Evolutionary conservation across 148 eudicot species (phyloP).

Genomic region (Amaranthus palmeri): DNA sequence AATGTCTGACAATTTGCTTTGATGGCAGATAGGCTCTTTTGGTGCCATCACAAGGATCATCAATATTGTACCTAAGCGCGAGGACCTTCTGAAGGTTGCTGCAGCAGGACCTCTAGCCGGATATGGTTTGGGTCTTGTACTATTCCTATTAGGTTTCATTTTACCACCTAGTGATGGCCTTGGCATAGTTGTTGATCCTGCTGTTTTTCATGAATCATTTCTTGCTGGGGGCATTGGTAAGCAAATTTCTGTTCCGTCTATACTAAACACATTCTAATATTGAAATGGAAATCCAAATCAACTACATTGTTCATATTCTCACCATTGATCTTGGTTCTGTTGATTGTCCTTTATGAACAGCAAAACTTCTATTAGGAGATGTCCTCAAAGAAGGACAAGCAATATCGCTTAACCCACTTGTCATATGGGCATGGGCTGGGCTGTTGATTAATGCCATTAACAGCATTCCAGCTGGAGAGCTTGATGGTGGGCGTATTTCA

Average conservation of each 20-base stretch:
- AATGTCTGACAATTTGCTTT: slow-evolving; percentile 30
- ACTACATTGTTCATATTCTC: not conserved
- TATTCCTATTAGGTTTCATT: slow-evolving; percentile 73
- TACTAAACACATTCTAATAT: not conserved
- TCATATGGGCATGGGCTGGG: slow-evolving; percentile 99
- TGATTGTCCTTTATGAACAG: slow-evolving; percentile 32
- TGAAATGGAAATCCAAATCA: not conserved
- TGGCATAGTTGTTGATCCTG: slow-evolving; percentile 76
- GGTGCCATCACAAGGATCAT: slow-evolving; percentile 91
- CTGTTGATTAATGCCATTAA: slow-evolving; percentile 92
- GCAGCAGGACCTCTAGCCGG: slow-evolving; percentile 96
- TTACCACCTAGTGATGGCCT: slow-evolving; percentile 85
- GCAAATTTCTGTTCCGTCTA: slow-evolving; percentile 13
- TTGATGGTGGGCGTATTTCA: slow-evolving; percentile 93
- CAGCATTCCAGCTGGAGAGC: slow-evolving; percentile 99
- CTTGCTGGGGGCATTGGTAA: slow-evolving; percentile 92
- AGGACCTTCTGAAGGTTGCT: slow-evolving; percentile 88
- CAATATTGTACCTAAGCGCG: slow-evolving; percentile 79
- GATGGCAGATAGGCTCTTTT: slow-evolving; percentile 97
- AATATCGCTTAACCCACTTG: slow-evolving; percentile 87
- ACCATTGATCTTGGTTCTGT: slow-evolving; percentile 8
- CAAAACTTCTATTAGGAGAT: slow-evolving; percentile 88
- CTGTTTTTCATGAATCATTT: slow-evolving; percentile 94
- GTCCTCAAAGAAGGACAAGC: slow-evolving; percentile 88
- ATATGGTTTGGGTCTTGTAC: slow-evolving; percentile 66